These are phyloP conservation scores for Cystobasidium sp. DNA, from an alignment of 1,284 basidiomycete genomes.

Conservation along the genomic window DNA sequence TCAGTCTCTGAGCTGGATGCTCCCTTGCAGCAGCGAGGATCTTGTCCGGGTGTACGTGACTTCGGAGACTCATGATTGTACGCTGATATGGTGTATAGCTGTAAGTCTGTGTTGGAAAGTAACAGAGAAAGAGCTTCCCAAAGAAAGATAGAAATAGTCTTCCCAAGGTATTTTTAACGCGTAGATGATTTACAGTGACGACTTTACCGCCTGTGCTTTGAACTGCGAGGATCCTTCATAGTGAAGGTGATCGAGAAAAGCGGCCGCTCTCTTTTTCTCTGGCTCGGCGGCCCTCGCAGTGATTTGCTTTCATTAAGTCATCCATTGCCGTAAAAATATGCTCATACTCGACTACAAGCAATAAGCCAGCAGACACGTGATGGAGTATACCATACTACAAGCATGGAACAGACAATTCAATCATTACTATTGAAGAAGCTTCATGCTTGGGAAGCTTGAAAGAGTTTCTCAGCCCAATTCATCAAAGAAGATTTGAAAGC, in stretches of 20 bases:
- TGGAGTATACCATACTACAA: too few species aligned
- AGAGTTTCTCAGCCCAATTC: too few species aligned
- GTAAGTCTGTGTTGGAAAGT: neutral
- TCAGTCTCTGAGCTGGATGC: slow-evolving; percentile 22
- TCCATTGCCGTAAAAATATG: too few species aligned
- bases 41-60: slow-evolving; percentile 29
- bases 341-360: too few species aligned
- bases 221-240: neutral
- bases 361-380: too few species aligned
- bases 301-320: neutral
- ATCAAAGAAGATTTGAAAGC: too few species aligned
- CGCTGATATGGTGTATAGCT: neutral
- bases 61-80: slow-evolving; percentile 26
- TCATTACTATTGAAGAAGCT: too few species aligned
- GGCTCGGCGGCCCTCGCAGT: neutral
- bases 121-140: neutral
- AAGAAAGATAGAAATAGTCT: neutral
- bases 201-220: neutral
- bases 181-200: neutral
- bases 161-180: neutral
- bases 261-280: neutral
- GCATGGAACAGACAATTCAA: too few species aligned
- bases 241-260: slow-evolving; percentile 1
- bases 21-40: slow-evolving; percentile 22
- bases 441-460: too few species aligned